Evolutionary conservation across 371 early-diverging fungal genomes (phyloP).

Genomic region (Dinochytrium kinnereticum): DNA sequence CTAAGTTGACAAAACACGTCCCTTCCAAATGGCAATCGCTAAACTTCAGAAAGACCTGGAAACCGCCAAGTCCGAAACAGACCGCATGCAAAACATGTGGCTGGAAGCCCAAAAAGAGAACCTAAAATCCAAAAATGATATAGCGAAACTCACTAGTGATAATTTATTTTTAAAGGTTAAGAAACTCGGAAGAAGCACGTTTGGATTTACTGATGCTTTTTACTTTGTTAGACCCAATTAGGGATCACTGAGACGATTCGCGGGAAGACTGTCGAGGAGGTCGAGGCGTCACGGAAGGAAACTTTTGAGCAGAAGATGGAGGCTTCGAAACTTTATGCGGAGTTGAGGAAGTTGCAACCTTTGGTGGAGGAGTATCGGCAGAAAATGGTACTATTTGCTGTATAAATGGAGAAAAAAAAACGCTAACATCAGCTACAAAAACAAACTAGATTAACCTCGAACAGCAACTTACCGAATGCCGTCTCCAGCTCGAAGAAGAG

Average conservation of each 20-base stretch:
- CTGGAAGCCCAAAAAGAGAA: slow-evolving; percentile 51
- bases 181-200: no score
- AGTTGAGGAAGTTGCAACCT: slow-evolving; percentile 50
- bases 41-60: slow-evolving; percentile 48
- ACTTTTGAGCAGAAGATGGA: slow-evolving; percentile 55
- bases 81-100: slow-evolving; percentile 53
- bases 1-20: slow-evolving; percentile 40
- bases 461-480: slow-evolving; percentile 46
- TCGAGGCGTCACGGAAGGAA: slow-evolving; percentile 44
- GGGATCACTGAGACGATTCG: slow-evolving; percentile 52
- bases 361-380: slow-evolving; percentile 46
- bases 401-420: not conserved
- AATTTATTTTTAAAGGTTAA: slow-evolving; percentile 42
- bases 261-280: slow-evolving; percentile 42
- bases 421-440: no score
- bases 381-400: slow-evolving; percentile 37
- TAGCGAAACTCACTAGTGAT: slow-evolving; percentile 37
- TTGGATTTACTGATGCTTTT: no score
- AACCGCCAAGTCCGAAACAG: slow-evolving; percentile 44
- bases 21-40: slow-evolving; percentile 40
- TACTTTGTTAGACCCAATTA: slow-evolving; percentile 45
- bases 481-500: slow-evolving; percentile 47
- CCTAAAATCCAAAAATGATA: slow-evolving; percentile 39
- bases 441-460: slow-evolving; percentile 42
- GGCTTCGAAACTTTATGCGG: slow-evolving; percentile 49